Base-by-base conservation (phyloP, 768 basidiomycete species). In the Phlebiopsis flavidoalba region DNA sequence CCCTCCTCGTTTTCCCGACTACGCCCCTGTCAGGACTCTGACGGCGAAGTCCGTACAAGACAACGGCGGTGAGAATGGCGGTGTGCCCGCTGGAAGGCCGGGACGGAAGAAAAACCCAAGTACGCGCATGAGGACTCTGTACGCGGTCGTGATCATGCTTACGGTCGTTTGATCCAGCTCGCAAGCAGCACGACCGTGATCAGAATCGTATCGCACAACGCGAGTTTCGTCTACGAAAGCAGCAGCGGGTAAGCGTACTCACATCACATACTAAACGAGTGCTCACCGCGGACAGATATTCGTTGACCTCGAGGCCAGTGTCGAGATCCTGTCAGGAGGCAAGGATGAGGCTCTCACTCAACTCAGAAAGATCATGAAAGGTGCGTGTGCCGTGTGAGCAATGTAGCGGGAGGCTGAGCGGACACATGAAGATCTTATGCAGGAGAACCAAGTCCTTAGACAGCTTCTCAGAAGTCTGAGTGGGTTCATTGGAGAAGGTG, bases 121-220 rank as follows among this genome's bases (percentile, higher is more conserved):
- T 90, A 65, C 62, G 83, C 74, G 61, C 65, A 22, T 11, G 36
- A 54, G 31, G 21, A 21, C 51, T 43, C 47, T 59, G 52, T 60
- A 52, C 66, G 57, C 65, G 48, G 60, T 64, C 67, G 64, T 70
- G 67, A 64, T 67, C 65, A 63, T 71, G 68, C 69, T 72, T 69
- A 69, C 70, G 69, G 62, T 63, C 54, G 46, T 49, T 64, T 37
- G 49, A 57, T 52, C 19, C 63, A 94, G 91, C 76, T 94, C 91
- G 21, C 92, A 93, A 74, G 91, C 91, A 36, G 91, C 92, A 14
- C 78, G 91, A 66, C 83, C n/a, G 91, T 65, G 91, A 94, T 75
- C 91, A 94, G 71, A 94, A 94, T 70, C 83, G 91, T 56, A 93
- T 96, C 57, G 95, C 95, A 1, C 95, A 96, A 71, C 83, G 95